Percentiles rank a stretch among this genome's conserved stretches.
Evolutionary conservation across 2,329 filamentous ascomycete species (phyloP).

Genomic region (Colletotrichum sidae): DNA sequence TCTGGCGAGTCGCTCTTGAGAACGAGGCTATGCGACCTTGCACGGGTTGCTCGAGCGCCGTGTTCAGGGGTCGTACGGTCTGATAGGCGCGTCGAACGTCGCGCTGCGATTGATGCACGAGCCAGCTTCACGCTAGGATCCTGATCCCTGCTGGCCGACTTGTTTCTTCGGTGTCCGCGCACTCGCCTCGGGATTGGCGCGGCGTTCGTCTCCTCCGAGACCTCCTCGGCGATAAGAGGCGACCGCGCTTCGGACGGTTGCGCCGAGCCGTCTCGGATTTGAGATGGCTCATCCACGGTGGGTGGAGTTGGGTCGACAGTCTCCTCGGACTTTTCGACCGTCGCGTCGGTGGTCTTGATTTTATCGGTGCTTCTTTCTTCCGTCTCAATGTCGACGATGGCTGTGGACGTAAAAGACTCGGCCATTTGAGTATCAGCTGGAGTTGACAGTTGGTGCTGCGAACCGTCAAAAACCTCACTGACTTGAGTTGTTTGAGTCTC

Average conservation of each 20-base stretch:
- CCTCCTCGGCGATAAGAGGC: constrained; percentile 36
- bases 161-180: constrained; percentile 35
- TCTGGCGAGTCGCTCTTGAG: constrained; percentile 40
- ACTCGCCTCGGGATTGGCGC: constrained; percentile 30
- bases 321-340: constrained; percentile 7
- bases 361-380: constrained; percentile 23
- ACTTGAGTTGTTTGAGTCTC: constrained; percentile 6
- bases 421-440: constrained; percentile 25
- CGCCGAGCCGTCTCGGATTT: constrained; percentile 34
- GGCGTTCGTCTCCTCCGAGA: constrained; percentile 23
- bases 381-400: constrained; percentile 27
- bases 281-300: constrained; percentile 30
- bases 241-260: constrained; percentile 34
- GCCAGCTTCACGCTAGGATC: constrained; percentile 37
- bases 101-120: constrained; percentile 36
- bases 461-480: constrained; percentile 1
- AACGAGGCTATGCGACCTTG: constrained; percentile 42
- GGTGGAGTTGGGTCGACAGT: constrained; percentile 20
- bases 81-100: constrained; percentile 37
- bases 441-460: constrained; percentile 7
- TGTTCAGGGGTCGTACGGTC: constrained; percentile 37
- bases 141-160: constrained; percentile 29
- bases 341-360: not conserved
- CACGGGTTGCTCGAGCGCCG: constrained; percentile 40
- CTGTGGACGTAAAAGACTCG: constrained; percentile 9